Percentiles rank a stretch among this genome's conserved stretches.
Conservation (phyloP, 83 land plant species). For the Picea engelmannii region DNA sequence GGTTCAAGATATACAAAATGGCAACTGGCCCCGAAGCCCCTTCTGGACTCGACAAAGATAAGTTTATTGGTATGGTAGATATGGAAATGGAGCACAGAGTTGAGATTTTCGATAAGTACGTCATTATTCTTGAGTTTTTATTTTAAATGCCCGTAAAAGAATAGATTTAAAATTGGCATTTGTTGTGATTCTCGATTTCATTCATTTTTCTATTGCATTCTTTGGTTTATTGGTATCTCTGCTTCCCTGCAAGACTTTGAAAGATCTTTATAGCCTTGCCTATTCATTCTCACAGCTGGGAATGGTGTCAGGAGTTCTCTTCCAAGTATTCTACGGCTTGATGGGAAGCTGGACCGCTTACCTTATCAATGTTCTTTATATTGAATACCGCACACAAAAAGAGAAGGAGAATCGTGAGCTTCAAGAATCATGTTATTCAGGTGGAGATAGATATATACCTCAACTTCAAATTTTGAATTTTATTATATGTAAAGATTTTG, state of each 20-base stretch:
- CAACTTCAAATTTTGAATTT: too few relatives aligned
- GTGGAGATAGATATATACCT: conserved; percentile 12
- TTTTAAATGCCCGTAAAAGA: background rate
- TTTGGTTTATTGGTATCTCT: background rate
- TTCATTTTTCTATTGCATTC: background rate
- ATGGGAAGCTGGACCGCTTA: conserved; percentile 89
- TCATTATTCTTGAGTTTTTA: background rate
- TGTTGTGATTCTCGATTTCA: background rate
- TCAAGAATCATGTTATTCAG: conserved; percentile 88
- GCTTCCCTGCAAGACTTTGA: too few relatives aligned
- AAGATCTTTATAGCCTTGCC: conserved; percentile 54
- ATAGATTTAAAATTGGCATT: background rate
- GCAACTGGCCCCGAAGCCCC: too few relatives aligned
- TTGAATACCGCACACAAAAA: conserved; percentile 74
- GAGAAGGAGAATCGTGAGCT: conserved; percentile 87
- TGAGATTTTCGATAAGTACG: conserved; percentile 13
- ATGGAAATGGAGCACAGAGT: background rate
- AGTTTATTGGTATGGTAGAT: too few relatives aligned
- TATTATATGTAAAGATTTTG: too few relatives aligned
- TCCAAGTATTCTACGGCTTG: conserved; percentile 75
- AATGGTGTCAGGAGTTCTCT: conserved; percentile 62
- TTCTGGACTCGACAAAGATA: too few relatives aligned
- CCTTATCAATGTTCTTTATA: conserved; percentile 76
- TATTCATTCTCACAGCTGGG: conserved; percentile 90
- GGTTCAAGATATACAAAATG: too few relatives aligned